phyloP scores from a whole-genome alignment of 2,329 filamentous ascomycete species.

The Cadophora malorum region DNA sequence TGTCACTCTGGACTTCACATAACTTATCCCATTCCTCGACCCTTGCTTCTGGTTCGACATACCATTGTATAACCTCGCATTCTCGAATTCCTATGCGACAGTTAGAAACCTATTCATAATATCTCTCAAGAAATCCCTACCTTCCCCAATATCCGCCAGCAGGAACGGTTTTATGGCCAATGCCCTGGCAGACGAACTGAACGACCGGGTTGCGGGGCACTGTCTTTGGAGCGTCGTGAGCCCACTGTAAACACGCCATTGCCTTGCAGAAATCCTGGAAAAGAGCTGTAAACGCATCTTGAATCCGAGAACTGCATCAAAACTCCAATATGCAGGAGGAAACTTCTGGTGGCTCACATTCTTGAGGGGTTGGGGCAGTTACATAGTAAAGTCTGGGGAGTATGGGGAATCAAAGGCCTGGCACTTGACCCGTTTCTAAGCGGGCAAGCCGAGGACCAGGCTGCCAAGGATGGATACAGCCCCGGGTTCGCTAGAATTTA shows the following conservation, averaged over 20 bases:
- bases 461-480: neutral
- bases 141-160: conserved; percentile 86
- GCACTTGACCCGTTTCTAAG: neutral
- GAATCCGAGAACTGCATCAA: conserved; percentile 21
- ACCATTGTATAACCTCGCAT: conserved; percentile 99
- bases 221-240: conserved; percentile 33
- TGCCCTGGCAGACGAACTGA: conserved; percentile 39
- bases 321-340: conserved; percentile 16
- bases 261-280: conserved; percentile 56
- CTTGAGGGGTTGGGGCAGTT: conserved; percentile 19
- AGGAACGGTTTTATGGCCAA: conserved; percentile 77
- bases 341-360: conserved; percentile 32
- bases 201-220: conserved; percentile 29
- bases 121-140: too few relatives aligned
- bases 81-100: conserved; percentile 76
- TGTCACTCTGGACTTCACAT: conserved; percentile 98
- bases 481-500: conserved; percentile 4
- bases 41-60: conserved; percentile 91
- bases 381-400: conserved; percentile 11
- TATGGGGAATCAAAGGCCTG: neutral
- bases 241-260: conserved; percentile 55
- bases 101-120: too few relatives aligned
- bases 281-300: conserved; percentile 62
- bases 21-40: conserved; percentile 98
- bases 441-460: conserved; percentile 1